Base-by-base conservation (phyloP, 2,329 filamentous ascomycete genomes). In the Whalleya microplaca region DNA sequence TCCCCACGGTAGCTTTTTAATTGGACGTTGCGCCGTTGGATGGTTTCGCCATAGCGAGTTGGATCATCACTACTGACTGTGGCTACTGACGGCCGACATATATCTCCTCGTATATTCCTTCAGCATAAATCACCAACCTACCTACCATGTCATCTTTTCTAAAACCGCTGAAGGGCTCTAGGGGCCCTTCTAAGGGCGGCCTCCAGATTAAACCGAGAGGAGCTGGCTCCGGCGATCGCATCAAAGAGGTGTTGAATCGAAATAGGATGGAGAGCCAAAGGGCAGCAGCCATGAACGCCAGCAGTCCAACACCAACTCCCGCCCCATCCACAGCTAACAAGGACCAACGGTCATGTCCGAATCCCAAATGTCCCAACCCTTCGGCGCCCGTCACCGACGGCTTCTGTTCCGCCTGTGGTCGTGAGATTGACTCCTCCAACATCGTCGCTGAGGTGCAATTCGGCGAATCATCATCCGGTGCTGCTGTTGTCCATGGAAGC, bases 361-460 rank as follows among this genome's bases (percentile, higher is more conserved):
- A 87, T 69, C 81, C 84, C 57, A 75, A 77, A 47, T 88, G 85
- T 71, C 77, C 78, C n/a, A 82, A 82, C 51, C 84, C 84, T 16
- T 81, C 85, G 53, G 81, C 70, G 6, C 67, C 68, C 5, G 57
- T 88, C 48, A 78, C 83, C 50, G 84, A 87, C 64, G 85, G 85
- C 40, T 83, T 91, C 64, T 98, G 95, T 75, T 85, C 87, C 59
- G 89, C 85, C 45, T 98, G 95, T 73, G 94, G 92, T 81, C 88
- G 86, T 58, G 86, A 96, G 64, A 85, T 94, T 53, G 88, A 90
- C 65, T 90, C 96, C 70, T 88, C 86, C 71, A 92, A 96, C 69
- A 96, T 98, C 61, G 93, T 97, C 56, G 85, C 92, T 47, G 95
- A 99, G 73, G 85, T 98, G 60, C 88, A 88, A 20, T 99, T 98